These are phyloP conservation scores for Botrytis galanthina DNA, from an alignment of 2,329 filamentous ascomycete species.

Conservation along the genomic window DNA sequence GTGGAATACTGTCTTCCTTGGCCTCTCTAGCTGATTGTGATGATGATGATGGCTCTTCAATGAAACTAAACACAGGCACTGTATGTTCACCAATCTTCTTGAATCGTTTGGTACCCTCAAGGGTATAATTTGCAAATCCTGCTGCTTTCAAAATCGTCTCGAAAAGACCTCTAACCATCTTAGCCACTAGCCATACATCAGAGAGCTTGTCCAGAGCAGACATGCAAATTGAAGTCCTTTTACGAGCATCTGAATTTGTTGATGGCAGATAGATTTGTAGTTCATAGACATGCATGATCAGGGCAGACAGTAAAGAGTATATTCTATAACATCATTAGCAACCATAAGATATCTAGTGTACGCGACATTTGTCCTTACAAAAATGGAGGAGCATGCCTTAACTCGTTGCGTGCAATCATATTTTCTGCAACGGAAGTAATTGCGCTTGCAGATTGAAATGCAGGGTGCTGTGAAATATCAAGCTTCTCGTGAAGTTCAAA, in stretches of 20 bases:
- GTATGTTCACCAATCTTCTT: not conserved
- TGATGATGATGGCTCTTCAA: not conserved
- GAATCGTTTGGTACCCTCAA: not conserved
- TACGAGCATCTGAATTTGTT: conserved; percentile 82
- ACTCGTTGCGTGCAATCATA: conserved; percentile 73
- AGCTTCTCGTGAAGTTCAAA: conserved; percentile 68
- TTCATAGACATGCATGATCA: conserved; percentile 99
- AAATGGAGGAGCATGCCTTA: conserved; percentile 88
- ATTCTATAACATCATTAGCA: conserved; percentile 64
- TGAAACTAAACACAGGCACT: not conserved
- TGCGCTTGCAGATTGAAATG: conserved; percentile 92
- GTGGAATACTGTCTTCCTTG: not conserved
- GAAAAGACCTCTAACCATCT: conserved; percentile 96
- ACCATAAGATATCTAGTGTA: not conserved
- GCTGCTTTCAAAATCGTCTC: conserved; percentile 70
- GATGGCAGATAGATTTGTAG: conserved; percentile 88
- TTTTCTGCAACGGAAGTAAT: conserved; percentile 95
- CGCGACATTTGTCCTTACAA: not conserved
- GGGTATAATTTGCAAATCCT: not conserved
- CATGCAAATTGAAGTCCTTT: conserved; percentile 86
- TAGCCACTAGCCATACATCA: conserved; percentile 92
- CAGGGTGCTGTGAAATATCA: conserved; percentile 91
- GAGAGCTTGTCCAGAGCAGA: conserved; percentile 87
- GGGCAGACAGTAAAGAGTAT: conserved; percentile 90
- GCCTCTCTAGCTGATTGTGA: not conserved